Conservation (phyloP, 2,329 filamentous ascomycete species). For the Arthroderma uncinatum region DNA sequence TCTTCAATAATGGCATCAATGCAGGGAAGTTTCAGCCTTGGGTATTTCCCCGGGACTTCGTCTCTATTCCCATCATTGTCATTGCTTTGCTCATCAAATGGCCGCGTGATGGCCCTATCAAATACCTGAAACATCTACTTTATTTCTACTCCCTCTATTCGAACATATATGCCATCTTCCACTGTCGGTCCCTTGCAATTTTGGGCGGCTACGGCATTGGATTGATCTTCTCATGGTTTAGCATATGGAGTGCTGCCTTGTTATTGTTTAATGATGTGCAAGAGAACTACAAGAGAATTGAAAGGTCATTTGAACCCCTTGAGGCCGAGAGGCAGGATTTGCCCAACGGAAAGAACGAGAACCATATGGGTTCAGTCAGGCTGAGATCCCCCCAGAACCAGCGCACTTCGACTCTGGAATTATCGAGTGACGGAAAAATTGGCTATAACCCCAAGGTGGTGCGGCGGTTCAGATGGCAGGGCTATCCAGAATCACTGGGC, state of each 20-base stretch:
- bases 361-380: neutral
- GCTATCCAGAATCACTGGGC: slow-evolving; percentile 40
- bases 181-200: slow-evolving; percentile 39
- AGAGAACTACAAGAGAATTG: slow-evolving; percentile 45
- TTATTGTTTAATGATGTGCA: slow-evolving; percentile 47
- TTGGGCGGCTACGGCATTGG: slow-evolving; percentile 47
- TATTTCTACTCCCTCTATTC: slow-evolving; percentile 37
- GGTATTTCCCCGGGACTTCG: slow-evolving; percentile 27
- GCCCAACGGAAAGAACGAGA: neutral
- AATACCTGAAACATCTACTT: slow-evolving; percentile 34
- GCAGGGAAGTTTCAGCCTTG: slow-evolving; percentile 25
- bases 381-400: neutral
- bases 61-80: slow-evolving; percentile 30
- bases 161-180: slow-evolving; percentile 28
- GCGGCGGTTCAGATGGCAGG: slow-evolving; percentile 41
- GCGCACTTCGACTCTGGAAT: neutral
- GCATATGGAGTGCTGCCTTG: slow-evolving; percentile 43
- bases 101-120: slow-evolving; percentile 22
- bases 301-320: slow-evolving; percentile 25
- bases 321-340: neutral
- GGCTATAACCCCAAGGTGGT: neutral
- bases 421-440: neutral
- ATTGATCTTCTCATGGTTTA: slow-evolving; percentile 43
- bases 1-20: neutral
- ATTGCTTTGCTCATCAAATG: slow-evolving; percentile 43